These are phyloP conservation scores for Sporobolomyces phaffii DNA, from an alignment of 768 basidiomycete species.

Conservation along the genomic window DNA sequence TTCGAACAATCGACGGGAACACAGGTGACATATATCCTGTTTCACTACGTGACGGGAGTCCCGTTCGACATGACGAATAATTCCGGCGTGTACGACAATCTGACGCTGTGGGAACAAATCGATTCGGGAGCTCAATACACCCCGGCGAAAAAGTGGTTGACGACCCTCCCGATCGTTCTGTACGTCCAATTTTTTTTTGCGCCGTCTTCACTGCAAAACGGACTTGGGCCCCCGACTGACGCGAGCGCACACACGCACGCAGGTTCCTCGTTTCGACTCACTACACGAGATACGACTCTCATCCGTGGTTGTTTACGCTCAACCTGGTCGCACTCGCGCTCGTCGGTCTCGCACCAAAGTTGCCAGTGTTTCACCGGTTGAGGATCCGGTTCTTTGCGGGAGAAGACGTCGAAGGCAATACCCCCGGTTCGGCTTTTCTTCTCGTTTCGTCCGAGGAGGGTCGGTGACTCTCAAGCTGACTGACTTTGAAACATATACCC, in stretches of 20 bases:
- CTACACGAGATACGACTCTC: constrained; percentile 93
- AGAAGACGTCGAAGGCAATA: constrained; percentile 5
- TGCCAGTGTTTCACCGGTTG: constrained; percentile 55
- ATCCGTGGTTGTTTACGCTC: constrained; percentile 67
- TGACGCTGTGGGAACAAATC: constrained; percentile 99
- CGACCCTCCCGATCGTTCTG: constrained; percentile 82
- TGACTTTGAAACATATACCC: neutral
- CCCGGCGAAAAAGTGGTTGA: constrained; percentile 94
- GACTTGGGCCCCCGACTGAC: no score
- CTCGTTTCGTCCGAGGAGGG: neutral
- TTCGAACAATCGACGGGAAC: neutral
- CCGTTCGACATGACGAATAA: constrained; percentile 83
- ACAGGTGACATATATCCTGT: constrained; percentile 94
- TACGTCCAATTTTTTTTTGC: constrained; percentile 48
- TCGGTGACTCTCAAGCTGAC: neutral
- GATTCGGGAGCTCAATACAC: constrained; percentile 98
- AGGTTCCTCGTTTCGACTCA: constrained; percentile 97
- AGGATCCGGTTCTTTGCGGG: constrained; percentile 42
- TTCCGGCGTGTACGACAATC: constrained; percentile 91
- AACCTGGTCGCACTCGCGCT: constrained; percentile 69
- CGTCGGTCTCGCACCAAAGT: constrained; percentile 83
- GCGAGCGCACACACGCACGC: no score
- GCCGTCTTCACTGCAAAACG: neutral
- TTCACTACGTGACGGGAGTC: constrained; percentile 95
- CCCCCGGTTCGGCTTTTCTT: constrained; percentile 24